phyloP scores from a whole-genome alignment of 1,284 basidiomycete species.

The Trichosporon sp. region DNA sequence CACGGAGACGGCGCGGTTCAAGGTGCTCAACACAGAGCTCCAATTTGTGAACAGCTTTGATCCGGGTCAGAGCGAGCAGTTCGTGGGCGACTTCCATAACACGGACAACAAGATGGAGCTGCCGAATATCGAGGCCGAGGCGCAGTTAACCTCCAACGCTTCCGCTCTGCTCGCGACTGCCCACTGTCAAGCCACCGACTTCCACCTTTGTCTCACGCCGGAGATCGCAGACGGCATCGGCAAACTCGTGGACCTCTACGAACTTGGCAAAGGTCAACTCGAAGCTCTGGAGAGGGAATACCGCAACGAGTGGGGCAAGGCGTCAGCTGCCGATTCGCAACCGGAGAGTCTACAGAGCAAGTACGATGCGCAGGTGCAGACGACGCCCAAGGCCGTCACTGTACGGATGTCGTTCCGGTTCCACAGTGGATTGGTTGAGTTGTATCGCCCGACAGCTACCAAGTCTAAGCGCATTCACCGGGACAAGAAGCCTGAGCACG shows the following conservation, averaged over 20 bases:
- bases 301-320: constrained; percentile 45
- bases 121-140: constrained; percentile 71
- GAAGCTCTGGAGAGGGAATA: constrained; percentile 63
- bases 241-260: constrained; percentile 80
- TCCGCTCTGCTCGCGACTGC: constrained; percentile 66
- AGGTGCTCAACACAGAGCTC: constrained; percentile 71
- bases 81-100: constrained; percentile 69
- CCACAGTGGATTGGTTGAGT: constrained; percentile 65
- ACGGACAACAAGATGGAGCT: constrained; percentile 70
- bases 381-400: constrained; percentile 49
- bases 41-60: constrained; percentile 84
- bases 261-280: constrained; percentile 75
- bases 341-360: constrained; percentile 26
- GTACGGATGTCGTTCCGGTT: constrained; percentile 76
- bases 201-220: constrained; percentile 81
- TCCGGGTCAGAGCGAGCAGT: constrained; percentile 69
- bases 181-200: constrained; percentile 77
- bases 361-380: constrained; percentile 32
- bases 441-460: constrained; percentile 36
- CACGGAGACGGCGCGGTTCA: constrained; percentile 75
- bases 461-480: constrained; percentile 21
- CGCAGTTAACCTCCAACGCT: constrained; percentile 65
- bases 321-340: constrained; percentile 25
- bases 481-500: constrained; percentile 36
- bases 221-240: constrained; percentile 76